These are phyloP conservation scores for Deinandra increscens DNA, from an alignment of 129 eudicot genomes.

Conservation along the genomic window DNA sequence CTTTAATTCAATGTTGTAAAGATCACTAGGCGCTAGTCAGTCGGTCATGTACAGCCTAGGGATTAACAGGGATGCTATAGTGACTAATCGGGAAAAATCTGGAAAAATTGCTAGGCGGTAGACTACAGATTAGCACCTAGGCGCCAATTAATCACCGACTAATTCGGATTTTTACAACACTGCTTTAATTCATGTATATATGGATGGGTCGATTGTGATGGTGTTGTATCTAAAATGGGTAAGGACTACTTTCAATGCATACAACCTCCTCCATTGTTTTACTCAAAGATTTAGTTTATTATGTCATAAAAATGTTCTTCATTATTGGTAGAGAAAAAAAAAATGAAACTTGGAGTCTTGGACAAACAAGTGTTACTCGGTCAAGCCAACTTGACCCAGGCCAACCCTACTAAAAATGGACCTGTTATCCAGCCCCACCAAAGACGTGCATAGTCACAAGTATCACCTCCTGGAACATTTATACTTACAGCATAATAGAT, in stretches of 20 bases:
- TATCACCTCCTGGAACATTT: not conserved
- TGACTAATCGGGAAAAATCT: too few species aligned
- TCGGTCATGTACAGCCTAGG: too few species aligned
- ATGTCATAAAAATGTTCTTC: not conserved
- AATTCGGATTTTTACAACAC: too few species aligned
- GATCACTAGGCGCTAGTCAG: too few species aligned
- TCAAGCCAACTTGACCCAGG: not conserved
- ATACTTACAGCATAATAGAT: slow-evolving; percentile 67
- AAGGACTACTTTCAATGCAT: not conserved
- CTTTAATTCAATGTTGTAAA: too few species aligned
- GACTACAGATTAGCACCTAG: too few species aligned
- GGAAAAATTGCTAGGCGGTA: too few species aligned
- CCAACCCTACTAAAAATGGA: not conserved
- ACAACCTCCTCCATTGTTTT: not conserved
- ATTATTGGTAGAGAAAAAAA: too few species aligned
- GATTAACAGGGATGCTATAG: too few species aligned
- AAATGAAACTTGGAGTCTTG: not conserved
- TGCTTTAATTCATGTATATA: too few species aligned
- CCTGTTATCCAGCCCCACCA: not conserved
- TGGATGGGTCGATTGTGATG: too few species aligned
- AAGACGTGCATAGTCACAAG: not conserved
- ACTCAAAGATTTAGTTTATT: not conserved
- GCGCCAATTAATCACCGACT: too few species aligned
- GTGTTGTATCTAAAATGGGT: not conserved
- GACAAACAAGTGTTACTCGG: not conserved